These are phyloP conservation scores for Claviceps humidiphila DNA, from an alignment of 2,329 filamentous ascomycete genomes.

Conservation along the genomic window DNA sequence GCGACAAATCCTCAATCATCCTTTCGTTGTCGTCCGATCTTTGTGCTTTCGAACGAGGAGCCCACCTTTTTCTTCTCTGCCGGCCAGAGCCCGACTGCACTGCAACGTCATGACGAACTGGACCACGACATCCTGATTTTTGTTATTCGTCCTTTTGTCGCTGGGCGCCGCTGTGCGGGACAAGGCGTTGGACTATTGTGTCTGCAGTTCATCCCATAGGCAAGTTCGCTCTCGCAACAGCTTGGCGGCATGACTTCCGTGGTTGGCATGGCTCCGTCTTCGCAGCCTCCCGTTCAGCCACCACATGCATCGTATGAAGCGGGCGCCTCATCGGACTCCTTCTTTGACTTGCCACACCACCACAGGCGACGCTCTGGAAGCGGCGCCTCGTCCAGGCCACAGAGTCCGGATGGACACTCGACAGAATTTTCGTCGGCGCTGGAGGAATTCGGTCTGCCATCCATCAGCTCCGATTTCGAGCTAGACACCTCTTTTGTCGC, in stretches of 20 bases:
- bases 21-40: not conserved
- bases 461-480: conserved; percentile 36
- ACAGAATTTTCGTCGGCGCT: conserved; percentile 10
- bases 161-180: not conserved
- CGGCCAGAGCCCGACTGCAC: conserved; percentile 4
- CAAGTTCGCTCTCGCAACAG: not conserved
- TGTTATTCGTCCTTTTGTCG: not conserved
- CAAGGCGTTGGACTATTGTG: not conserved
- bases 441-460: conserved; percentile 37
- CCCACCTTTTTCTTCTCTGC: conserved; percentile 3
- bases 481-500: conserved; percentile 34
- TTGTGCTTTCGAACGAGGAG: not conserved
- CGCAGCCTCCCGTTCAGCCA: conserved; percentile 3
- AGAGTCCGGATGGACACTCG: not conserved
- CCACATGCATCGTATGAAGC: conserved; percentile 5
- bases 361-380: not conserved
- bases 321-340: not conserved
- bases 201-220: not conserved
- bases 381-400: not conserved
- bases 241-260: conserved; percentile 3
- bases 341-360: conserved; percentile 1
- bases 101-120: conserved; percentile 1
- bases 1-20: not conserved
- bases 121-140: not conserved
- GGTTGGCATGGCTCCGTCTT: conserved; percentile 3